Conservation (phyloP, 345 rosid species). For the Aquilaria sinensis region DNA sequence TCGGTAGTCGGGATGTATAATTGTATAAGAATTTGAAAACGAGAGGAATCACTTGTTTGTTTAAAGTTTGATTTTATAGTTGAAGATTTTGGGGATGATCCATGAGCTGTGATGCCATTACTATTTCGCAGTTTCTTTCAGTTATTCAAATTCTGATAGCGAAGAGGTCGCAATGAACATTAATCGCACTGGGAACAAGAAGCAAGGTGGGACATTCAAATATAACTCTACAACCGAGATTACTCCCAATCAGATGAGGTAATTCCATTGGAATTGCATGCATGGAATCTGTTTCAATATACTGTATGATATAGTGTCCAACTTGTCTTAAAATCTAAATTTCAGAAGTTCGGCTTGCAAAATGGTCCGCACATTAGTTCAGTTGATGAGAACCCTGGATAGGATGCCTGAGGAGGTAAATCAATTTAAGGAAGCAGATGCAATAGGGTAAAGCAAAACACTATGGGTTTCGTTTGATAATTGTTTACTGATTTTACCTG, state of each 20-base stretch:
- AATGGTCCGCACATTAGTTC: constrained; percentile 90
- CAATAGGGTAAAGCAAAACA: neutral
- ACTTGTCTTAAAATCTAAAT: constrained; percentile 2
- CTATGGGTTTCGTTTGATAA: neutral
- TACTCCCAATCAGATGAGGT: constrained; percentile 97
- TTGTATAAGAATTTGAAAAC: too few relatives aligned
- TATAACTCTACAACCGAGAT: constrained; percentile 62
- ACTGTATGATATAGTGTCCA: neutral
- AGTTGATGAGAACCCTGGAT: constrained; percentile 95
- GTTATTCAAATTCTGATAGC: constrained; percentile 67
- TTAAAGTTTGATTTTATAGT: too few relatives aligned
- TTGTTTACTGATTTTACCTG: constrained; percentile 13
- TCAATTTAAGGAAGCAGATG: constrained; percentile 2
- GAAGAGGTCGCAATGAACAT: constrained; percentile 87
- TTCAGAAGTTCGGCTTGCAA: constrained; percentile 95
- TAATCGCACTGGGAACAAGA: constrained; percentile 75
- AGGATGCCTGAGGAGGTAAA: constrained; percentile 91
- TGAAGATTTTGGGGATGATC: too few relatives aligned
- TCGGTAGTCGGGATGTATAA: too few relatives aligned
- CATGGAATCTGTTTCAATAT: neutral
- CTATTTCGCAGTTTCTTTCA: constrained; percentile 71
- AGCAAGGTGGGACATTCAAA: constrained; percentile 62
- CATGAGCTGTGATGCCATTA: constrained; percentile 1
- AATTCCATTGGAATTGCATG: constrained; percentile 2
- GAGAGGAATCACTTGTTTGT: too few relatives aligned